These are phyloP conservation scores for Pisolithus marmoratus DNA, from an alignment of 768 basidiomycete genomes.

Conservation along the genomic window DNA sequence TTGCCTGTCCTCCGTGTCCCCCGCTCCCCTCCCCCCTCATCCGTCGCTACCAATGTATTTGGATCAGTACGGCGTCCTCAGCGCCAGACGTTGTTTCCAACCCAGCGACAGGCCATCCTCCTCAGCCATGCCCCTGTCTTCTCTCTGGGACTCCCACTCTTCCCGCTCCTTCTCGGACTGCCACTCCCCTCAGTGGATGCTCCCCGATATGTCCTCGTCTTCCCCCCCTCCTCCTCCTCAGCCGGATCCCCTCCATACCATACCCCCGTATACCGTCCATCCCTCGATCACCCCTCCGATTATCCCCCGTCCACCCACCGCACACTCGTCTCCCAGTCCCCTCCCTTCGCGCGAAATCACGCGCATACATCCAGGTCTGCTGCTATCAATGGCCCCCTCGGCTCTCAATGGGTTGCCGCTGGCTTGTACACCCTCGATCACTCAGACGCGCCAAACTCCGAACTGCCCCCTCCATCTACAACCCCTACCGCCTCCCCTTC, in stretches of 20 bases:
- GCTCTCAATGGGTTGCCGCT: conserved; percentile 20
- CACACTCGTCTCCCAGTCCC: conserved; percentile 5
- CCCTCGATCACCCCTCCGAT: conserved; percentile 14
- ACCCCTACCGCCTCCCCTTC: conserved; percentile 31
- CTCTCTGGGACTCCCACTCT: conserved; percentile 14
- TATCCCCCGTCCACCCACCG: conserved; percentile 18
- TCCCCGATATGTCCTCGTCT: conserved; percentile 15
- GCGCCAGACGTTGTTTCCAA: conserved; percentile 27
- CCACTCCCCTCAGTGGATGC: conserved; percentile 12
- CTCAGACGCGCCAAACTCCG: conserved; percentile 29
- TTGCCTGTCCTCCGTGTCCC: neutral
- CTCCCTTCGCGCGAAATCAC: conserved; percentile 12
- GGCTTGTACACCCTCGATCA: conserved; percentile 30
- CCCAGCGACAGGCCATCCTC: conserved; percentile 21
- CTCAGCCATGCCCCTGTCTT: neutral
- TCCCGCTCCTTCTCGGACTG: neutral
- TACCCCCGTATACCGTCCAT: conserved; percentile 8
- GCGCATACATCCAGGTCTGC: conserved; percentile 9
- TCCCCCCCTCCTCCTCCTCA: conserved; percentile 19
- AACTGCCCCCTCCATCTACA: conserved; percentile 24
- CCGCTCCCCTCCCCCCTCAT: neutral
- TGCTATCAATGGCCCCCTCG: neutral
- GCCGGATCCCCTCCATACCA: conserved; percentile 15
- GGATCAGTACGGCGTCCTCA: conserved; percentile 29
- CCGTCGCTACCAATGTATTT: conserved; percentile 26